Percentiles rank a stretch among this genome's conserved stretches.
phyloP scores from a whole-genome alignment of 192 early-diverging fungal genomes.

The Coemansia sp. region DNA sequence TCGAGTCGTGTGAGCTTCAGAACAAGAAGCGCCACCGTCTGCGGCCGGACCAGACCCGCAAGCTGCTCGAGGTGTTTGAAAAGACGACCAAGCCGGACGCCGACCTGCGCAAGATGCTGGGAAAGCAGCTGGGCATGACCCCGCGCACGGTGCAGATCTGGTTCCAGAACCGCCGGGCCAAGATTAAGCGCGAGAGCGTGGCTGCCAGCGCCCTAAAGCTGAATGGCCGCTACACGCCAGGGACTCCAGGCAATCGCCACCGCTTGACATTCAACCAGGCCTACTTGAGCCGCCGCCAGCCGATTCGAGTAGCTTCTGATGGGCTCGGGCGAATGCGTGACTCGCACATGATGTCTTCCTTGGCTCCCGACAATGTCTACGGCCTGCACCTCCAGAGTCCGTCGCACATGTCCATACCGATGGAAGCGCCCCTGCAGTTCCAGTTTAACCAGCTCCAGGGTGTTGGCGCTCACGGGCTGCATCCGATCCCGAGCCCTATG shows the following conservation, averaged over 20 bases:
- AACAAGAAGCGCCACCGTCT: conserved; percentile 64
- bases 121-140: conserved; percentile 60
- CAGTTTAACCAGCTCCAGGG: conserved; percentile 1
- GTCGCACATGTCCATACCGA: conserved; percentile 35
- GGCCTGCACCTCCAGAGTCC: conserved; percentile 38
- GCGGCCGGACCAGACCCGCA: conserved; percentile 60
- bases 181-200: conserved; percentile 65
- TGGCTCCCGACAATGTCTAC: conserved; percentile 10
- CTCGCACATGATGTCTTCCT: conserved; percentile 15
- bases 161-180: conserved; percentile 89
- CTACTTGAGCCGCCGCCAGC: conserved; percentile 27
- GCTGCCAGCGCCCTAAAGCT: conserved; percentile 2
- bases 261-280: conserved; percentile 34
- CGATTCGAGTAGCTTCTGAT: conserved; percentile 29
- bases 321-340: conserved; percentile 25
- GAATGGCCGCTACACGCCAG: conserved; percentile 4
- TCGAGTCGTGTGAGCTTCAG: conserved; percentile 14
- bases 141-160: conserved; percentile 73
- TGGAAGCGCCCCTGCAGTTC: conserved; percentile 12
- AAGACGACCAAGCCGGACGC: conserved; percentile 60
- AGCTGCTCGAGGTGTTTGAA: conserved; percentile 55
- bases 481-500: conserved; percentile 34
- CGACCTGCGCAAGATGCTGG: conserved; percentile 55
- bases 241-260: conserved; percentile 9
- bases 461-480: conserved; percentile 4